Conservation (phyloP, 441 rosid genomes). For the Sinapis alba region DNA sequence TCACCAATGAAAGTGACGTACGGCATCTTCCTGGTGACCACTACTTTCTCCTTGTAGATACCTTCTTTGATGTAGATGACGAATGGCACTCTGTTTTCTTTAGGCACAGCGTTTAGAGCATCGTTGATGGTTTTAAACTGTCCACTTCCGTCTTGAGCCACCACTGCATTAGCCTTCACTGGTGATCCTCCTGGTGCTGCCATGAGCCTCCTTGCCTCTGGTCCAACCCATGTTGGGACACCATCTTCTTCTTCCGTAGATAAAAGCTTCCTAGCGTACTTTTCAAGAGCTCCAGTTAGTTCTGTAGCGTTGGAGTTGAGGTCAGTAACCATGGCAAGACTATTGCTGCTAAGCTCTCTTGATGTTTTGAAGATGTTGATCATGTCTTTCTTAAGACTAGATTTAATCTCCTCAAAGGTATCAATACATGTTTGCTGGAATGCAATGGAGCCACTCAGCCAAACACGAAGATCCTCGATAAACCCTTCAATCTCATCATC, state of each 20-base stretch:
- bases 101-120: slow-evolving; percentile 41
- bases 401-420: slow-evolving; percentile 63
- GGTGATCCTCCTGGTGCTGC: slow-evolving; percentile 16
- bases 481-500: slow-evolving; percentile 39
- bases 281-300: slow-evolving; percentile 17
- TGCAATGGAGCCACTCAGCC: slow-evolving; percentile 79
- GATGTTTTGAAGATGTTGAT: slow-evolving; percentile 44
- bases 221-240: slow-evolving; percentile 55
- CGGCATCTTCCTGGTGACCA: slow-evolving; percentile 40
- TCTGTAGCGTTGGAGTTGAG: slow-evolving; percentile 35
- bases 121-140: not conserved
- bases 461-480: slow-evolving; percentile 55
- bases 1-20: slow-evolving; percentile 75
- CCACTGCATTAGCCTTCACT: not conserved
- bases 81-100: slow-evolving; percentile 40
- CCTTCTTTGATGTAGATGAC: slow-evolving; percentile 73
- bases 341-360: slow-evolving; percentile 62
- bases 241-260: slow-evolving; percentile 27
- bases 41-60: slow-evolving; percentile 60
- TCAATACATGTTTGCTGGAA: slow-evolving; percentile 78
- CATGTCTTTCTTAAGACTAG: slow-evolving; percentile 53
- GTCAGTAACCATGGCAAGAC: slow-evolving; percentile 66
- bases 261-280: slow-evolving; percentile 38
- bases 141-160: not conserved
- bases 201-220: slow-evolving; percentile 45